These are phyloP conservation scores for Oryza rufipogon DNA, from an alignment of 176 grass and related monocot genomes.

Conservation along the genomic window DNA sequence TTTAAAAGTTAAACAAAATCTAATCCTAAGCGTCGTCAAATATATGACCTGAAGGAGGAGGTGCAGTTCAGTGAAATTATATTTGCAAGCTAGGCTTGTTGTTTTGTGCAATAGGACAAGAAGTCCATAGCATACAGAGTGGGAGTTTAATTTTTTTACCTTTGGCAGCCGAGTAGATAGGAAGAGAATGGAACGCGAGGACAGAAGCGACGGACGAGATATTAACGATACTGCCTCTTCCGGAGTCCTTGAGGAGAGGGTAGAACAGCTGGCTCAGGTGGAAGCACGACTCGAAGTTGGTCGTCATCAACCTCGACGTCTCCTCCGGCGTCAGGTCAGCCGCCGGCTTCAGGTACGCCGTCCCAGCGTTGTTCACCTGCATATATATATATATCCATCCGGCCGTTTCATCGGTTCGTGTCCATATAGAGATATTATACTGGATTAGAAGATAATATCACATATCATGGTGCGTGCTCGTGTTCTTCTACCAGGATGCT, in stretches of 20 bases:
- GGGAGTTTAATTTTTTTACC: not conserved
- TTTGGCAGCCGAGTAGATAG: not conserved
- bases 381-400: no score
- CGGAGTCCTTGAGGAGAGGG: slow-evolving; percentile 17
- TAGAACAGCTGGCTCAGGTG: slow-evolving; percentile 23
- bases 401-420: not conserved
- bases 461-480: no score
- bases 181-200: not conserved
- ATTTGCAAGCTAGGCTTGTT: no score
- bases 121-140: no score
- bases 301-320: not conserved
- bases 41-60: no score
- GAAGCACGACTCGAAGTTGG: slow-evolving; percentile 17
- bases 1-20: no score
- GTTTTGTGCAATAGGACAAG: no score
- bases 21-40: no score
- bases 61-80: no score
- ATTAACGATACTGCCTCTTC: slow-evolving; percentile 26
- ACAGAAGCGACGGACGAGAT: slow-evolving; percentile 18
- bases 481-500: slow-evolving; percentile 37
- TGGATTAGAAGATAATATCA: no score
- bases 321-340: not conserved
- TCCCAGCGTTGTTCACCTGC: slow-evolving; percentile 34
- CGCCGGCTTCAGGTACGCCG: not conserved
- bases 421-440: no score